Evolutionary conservation across 2,329 filamentous ascomycete genomes (phyloP).

Genomic region (Aspergillus amoenus): DNA sequence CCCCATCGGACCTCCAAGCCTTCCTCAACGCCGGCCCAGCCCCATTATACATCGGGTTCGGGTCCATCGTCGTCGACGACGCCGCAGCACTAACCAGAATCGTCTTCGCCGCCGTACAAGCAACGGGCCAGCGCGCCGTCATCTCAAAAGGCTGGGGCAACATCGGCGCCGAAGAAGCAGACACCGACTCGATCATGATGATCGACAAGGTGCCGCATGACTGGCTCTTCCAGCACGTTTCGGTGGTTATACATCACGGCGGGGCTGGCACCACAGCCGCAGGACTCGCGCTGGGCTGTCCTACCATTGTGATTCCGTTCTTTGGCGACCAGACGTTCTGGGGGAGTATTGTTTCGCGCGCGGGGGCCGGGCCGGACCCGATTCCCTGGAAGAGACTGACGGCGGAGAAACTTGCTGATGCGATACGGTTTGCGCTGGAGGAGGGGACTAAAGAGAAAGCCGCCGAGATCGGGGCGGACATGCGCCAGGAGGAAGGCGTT

Average conservation of each 20-base stretch:
- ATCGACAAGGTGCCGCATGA: conserved; percentile 84
- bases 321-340: conserved; percentile 85
- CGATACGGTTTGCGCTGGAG: conserved; percentile 61
- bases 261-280: conserved; percentile 86
- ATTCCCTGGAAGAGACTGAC: conserved; percentile 69
- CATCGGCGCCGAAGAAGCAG: conserved; percentile 68
- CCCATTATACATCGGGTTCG: conserved; percentile 80
- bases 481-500: conserved; percentile 64
- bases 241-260: conserved; percentile 80
- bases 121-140: conserved; percentile 70
- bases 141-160: conserved; percentile 90
- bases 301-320: conserved; percentile 82
- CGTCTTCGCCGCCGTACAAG: conserved; percentile 69
- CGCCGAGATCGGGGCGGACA: conserved; percentile 60
- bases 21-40: conserved; percentile 69
- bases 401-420: conserved; percentile 63
- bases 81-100: conserved; percentile 68
- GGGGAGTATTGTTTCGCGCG: conserved; percentile 72
- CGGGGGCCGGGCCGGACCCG: conserved; percentile 70
- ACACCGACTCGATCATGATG: conserved; percentile 70
- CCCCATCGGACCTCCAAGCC: conserved; percentile 61
- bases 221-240: conserved; percentile 78
- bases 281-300: conserved; percentile 76
- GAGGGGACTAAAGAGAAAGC: conserved; percentile 60
- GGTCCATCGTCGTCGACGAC: conserved; percentile 78